These are phyloP conservation scores for Saccharomycopsis synnaedendra DNA, from an alignment of 805 yeast species.

Conservation along the genomic window DNA sequence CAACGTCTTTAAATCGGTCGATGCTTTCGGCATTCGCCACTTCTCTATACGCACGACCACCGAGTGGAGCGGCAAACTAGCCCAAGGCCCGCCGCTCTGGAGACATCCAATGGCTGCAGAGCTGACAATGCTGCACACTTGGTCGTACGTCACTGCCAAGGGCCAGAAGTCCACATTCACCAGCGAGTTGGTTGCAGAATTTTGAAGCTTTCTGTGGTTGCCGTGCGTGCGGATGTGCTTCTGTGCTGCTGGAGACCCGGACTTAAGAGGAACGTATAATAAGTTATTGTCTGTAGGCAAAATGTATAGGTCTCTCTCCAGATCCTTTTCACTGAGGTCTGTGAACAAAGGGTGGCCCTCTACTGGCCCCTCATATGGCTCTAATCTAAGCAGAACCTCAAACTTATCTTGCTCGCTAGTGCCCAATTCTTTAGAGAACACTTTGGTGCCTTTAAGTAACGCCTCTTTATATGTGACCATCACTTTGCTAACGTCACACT, in stretches of 20 bases:
- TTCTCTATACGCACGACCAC: slow-evolving; percentile 38
- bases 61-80: slow-evolving; percentile 50
- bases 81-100: slow-evolving; percentile 55
- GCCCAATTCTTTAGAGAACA: slow-evolving; percentile 16
- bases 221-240: slow-evolving; percentile 9
- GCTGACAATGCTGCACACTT: slow-evolving; percentile 40
- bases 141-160: slow-evolving; percentile 31
- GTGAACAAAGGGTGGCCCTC: slow-evolving; percentile 23
- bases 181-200: not conserved
- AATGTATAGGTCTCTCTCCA: slow-evolving; percentile 18
- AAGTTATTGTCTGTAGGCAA: slow-evolving; percentile 38
- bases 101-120: slow-evolving; percentile 52
- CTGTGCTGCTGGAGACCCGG: slow-evolving; percentile 14
- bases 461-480: slow-evolving; percentile 88
- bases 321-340: slow-evolving; percentile 24
- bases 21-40: slow-evolving; percentile 45
- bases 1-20: slow-evolving; percentile 26
- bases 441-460: slow-evolving; percentile 23
- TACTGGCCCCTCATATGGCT: slow-evolving; percentile 18
- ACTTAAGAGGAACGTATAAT: slow-evolving; percentile 15
- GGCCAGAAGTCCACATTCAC: slow-evolving; percentile 36
- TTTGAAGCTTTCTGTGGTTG: not conserved
- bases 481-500: slow-evolving; percentile 69
- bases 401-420: slow-evolving; percentile 1
- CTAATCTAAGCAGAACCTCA: slow-evolving; percentile 19